Conservation (phyloP, 257 asterid species). For the Gynochthodes officinalis region DNA sequence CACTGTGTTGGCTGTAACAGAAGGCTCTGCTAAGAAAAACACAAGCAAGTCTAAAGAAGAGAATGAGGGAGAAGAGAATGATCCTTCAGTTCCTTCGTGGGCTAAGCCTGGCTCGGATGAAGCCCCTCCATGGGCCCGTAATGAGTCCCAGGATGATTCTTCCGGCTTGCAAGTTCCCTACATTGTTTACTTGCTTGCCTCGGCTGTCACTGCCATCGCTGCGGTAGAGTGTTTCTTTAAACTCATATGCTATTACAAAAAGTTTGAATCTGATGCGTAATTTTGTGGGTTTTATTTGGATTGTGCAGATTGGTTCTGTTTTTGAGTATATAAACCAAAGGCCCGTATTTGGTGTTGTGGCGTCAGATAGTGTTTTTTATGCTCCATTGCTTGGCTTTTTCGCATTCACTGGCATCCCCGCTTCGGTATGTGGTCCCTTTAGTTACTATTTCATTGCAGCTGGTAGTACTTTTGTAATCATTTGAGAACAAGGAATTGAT, state of each 20-base stretch:
- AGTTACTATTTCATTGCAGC: background rate
- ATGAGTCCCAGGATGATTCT: constrained; percentile 59
- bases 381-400: constrained; percentile 94
- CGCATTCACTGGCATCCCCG: constrained; percentile 77
- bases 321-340: constrained; percentile 84
- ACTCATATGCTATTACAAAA: background rate
- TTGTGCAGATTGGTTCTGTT: constrained; percentile 78
- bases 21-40: constrained; percentile 52
- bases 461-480: background rate
- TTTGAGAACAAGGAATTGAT: background rate
- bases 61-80: constrained; percentile 31
- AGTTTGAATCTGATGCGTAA: constrained; percentile 14
- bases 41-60: constrained; percentile 1
- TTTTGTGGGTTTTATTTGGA: constrained; percentile 18
- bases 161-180: constrained; percentile 62
- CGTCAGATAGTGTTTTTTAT: constrained; percentile 72
- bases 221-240: constrained; percentile 46
- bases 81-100: constrained; percentile 73
- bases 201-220: constrained; percentile 88
- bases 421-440: constrained; percentile 50
- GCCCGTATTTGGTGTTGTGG: constrained; percentile 83
- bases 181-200: constrained; percentile 78
- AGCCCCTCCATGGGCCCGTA: constrained; percentile 88
- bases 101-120: constrained; percentile 79
- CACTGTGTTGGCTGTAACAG: constrained; percentile 41